Percentiles rank a stretch among this genome's conserved stretches.
phyloP scores from a whole-genome alignment of 805 yeast species.

The Torulaspora indica region DNA sequence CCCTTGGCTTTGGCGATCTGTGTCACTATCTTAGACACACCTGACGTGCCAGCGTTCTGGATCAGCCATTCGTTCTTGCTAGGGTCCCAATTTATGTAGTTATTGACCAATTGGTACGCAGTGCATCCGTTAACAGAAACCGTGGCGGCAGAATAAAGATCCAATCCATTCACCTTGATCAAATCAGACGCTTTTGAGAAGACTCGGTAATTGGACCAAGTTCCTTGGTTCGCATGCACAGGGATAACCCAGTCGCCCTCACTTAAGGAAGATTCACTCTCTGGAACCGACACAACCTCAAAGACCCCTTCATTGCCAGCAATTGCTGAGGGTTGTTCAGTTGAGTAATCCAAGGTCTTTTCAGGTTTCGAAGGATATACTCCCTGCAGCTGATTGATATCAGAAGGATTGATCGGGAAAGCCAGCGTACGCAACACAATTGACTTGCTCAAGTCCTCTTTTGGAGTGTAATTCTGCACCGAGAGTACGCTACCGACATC shows the following conservation, averaged over 20 bases:
- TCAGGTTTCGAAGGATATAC: conserved; percentile 77
- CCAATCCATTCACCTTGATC: conserved; percentile 47
- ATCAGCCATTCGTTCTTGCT: conserved; percentile 72
- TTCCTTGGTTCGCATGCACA: conserved; percentile 70
- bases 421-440: conserved; percentile 67
- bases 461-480: conserved; percentile 30
- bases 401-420: conserved; percentile 87
- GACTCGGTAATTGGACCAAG: conserved; percentile 81
- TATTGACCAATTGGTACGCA: conserved; percentile 81
- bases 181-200: conserved; percentile 49
- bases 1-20: conserved; percentile 81
- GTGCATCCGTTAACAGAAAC: conserved; percentile 89
- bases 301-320: conserved; percentile 95
- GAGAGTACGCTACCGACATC: conserved; percentile 30
- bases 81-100: conserved; percentile 42
- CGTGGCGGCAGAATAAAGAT: conserved; percentile 74
- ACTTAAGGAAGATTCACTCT: conserved; percentile 41
- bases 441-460: conserved; percentile 21
- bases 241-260: conserved; percentile 91
- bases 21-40: conserved; percentile 86
- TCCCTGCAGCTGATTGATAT: conserved; percentile 78
- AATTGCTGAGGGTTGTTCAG: conserved; percentile 65
- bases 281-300: conserved; percentile 71
- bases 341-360: conserved; percentile 47
- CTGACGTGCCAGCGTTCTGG: conserved; percentile 95